phyloP scores from a whole-genome alignment of 805 yeast species.

The Ogataea minuta region DNA sequence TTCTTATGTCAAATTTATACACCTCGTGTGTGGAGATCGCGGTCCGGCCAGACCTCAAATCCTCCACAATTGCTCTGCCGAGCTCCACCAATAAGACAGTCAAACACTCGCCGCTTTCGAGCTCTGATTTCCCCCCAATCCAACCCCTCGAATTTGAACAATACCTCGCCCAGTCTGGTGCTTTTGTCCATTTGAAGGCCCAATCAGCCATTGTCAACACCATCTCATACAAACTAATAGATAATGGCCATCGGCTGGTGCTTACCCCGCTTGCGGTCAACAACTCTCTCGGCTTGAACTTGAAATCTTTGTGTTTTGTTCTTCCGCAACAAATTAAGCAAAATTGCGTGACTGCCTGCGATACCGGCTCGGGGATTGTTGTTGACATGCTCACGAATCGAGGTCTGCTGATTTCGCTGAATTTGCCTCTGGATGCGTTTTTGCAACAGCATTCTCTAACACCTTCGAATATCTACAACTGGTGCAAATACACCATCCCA shows the following conservation, averaged over 20 bases:
- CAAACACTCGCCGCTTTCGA: conserved; percentile 10
- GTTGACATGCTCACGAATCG: conserved; percentile 53
- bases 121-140: conserved; percentile 8
- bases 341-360: conserved; percentile 39
- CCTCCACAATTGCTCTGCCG: conserved; percentile 4
- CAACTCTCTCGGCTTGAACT: conserved; percentile 34
- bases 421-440: conserved; percentile 45
- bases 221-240: conserved; percentile 16
- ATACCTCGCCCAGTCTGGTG: conserved; percentile 16
- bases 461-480: conserved; percentile 39
- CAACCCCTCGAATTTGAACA: conserved; percentile 6
- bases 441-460: conserved; percentile 17
- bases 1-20: background rate
- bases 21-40: conserved; percentile 8
- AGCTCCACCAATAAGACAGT: conserved; percentile 15
- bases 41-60: conserved; percentile 5
- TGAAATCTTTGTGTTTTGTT: conserved; percentile 38
- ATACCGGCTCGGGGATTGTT: conserved; percentile 35
- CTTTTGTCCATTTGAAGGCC: conserved; percentile 8
- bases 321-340: conserved; percentile 38
- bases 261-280: conserved; percentile 42
- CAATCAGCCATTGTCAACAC: conserved; percentile 17
- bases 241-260: conserved; percentile 10
- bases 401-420: conserved; percentile 51
- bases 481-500: conserved; percentile 71